A percentile compares a stretch with the other conserved stretches of the same genome.
phyloP scores from a whole-genome alignment of 345 rosid genomes.

The Viola odorata region DNA sequence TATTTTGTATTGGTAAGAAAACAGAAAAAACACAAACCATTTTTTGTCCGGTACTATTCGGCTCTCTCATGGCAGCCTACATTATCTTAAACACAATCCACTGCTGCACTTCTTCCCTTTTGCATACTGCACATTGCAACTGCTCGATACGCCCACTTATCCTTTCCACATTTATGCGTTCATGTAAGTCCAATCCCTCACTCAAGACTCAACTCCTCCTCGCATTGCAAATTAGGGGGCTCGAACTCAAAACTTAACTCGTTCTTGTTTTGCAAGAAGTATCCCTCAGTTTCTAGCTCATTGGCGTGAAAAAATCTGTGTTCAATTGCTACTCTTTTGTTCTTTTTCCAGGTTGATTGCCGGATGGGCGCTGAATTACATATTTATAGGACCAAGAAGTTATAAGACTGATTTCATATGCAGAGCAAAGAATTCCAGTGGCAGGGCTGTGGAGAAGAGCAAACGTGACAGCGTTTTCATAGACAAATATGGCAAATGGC shows the following conservation, averaged over 20 bases:
- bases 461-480: slow-evolving; percentile 52
- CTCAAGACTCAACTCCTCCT: no score
- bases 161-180: not conserved
- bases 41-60: not conserved
- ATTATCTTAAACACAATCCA: slow-evolving; percentile 2
- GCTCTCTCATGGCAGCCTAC: not conserved
- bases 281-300: no score
- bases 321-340: not conserved
- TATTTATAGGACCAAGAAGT: slow-evolving; percentile 30
- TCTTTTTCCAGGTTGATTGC: slow-evolving; percentile 38
- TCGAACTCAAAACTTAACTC: no score
- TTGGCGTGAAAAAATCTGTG: no score
- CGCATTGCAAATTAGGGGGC: no score
- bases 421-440: slow-evolving; percentile 25
- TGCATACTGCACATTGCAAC: not conserved
- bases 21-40: not conserved
- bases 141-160: not conserved
- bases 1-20: no score
- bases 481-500: slow-evolving; percentile 60
- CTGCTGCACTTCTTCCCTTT: not conserved
- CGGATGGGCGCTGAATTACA: slow-evolving; percentile 32
- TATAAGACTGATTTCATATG: slow-evolving; percentile 22
- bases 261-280: no score
- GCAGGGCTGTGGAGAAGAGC: slow-evolving; percentile 31
- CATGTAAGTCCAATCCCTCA: not conserved